Percentiles rank a stretch among this genome's conserved stretches.
phyloP scores from a whole-genome alignment of 208 protist species.

The Trypanosoma theileri region DNA sequence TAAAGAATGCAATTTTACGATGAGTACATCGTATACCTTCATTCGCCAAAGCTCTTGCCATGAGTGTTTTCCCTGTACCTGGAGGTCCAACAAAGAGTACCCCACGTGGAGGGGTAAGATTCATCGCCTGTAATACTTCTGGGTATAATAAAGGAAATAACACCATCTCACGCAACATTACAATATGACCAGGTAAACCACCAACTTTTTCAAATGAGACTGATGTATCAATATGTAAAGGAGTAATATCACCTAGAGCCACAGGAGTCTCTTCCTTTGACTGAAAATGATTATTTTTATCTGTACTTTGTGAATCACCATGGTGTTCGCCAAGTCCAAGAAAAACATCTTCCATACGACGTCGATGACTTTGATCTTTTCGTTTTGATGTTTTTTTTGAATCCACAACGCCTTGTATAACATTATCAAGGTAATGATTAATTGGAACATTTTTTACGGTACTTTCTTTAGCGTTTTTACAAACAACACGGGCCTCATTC shows the following conservation, averaged over 20 bases:
- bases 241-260: conserved; percentile 62
- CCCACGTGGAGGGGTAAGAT: conserved; percentile 91
- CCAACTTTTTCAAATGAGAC: conserved; percentile 82
- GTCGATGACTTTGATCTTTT: conserved; percentile 21
- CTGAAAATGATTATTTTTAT: background rate
- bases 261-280: conserved; percentile 18
- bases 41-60: conserved; percentile 99
- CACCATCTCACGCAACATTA: conserved; percentile 80
- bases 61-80: conserved; percentile 99
- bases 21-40: conserved; percentile 93
- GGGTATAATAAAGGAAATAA: conserved; percentile 82
- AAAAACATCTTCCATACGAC: conserved; percentile 36
- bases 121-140: conserved; percentile 51
- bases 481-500: conserved; percentile 31
- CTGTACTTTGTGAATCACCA: background rate
- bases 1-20: conserved; percentile 94
- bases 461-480: conserved; percentile 57
- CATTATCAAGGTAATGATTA: conserved; percentile 69
- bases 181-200: conserved; percentile 73
- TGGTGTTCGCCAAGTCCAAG: conserved; percentile 14
- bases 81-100: conserved; percentile 99
- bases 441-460: conserved; percentile 54
- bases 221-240: conserved; percentile 54
- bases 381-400: conserved; percentile 3
- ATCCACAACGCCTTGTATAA: conserved; percentile 29